Evolutionary conservation across 163 green algal species (phyloP), one percentile per base, ranked within the genome.

Genomic region (Prototheca cutis): DNA sequence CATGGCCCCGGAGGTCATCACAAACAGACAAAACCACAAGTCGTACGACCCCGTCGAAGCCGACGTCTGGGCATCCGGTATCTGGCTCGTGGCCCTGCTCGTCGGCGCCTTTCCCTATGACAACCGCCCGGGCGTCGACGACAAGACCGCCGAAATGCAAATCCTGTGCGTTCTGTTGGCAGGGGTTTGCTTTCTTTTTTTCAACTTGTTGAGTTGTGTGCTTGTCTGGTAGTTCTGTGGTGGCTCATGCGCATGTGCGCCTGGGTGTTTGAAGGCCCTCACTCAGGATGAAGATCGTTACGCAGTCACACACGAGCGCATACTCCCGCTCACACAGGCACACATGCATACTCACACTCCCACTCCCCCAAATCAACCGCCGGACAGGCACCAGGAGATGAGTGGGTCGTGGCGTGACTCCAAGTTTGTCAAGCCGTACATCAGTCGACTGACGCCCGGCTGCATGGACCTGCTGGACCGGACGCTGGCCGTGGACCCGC

Each of bases 31-130:
- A 15, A 34, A 49, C 21, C 32, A 36, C 19, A 28, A 57, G 27
- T 8, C 34, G 6, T 67, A 73, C 55, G 40, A 75, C 47, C 56
- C 66, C 0, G 59, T 59, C 3, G 48, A 57, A 13, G 60, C 61
- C 10, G 88, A 95, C 59, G 73, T 95, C 15, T 96, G 87, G 86
- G 82, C 83, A 0, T 77, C 61, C 34, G 87, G 87, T 24, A 80
- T 95, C 48, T 74, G 90, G 65, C 67, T 95, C 32, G 85, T 90
- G 34, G 84, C 87, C 4, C 83, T 87, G 70, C 75, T 95, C n/a
- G 67, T 89, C 7, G 89, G 88, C 28, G 80, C 76, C 28, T 94
- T 95, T 67, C 87, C 86, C 1, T 95, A 86, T 69, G 89, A 95
- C 62, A 84, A 93, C 67, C 66, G 53, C 0, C 72, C 53, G 7